A percentile compares a stretch with the other conserved stretches of the same genome.
phyloP scores from a whole-genome alignment of 2,329 filamentous ascomycete genomes.

The Paecilomyces niveus region DNA sequence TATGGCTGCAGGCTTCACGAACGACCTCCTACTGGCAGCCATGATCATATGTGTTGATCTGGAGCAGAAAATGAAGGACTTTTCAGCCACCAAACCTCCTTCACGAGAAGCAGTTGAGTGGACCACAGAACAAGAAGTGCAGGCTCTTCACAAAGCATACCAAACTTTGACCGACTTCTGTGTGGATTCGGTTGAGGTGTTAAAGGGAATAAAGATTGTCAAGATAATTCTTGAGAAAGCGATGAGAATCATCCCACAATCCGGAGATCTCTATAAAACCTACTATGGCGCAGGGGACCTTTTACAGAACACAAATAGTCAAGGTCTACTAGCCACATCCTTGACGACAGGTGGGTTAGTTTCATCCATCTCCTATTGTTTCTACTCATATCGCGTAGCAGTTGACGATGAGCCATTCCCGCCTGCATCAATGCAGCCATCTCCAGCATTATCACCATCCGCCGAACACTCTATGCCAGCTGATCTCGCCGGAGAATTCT shows the following conservation, averaged over 20 bases:
- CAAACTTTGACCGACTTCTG: conserved; percentile 1
- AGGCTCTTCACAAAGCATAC: conserved; percentile 2
- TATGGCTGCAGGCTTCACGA: conserved; percentile 1
- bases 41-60: conserved; percentile 6
- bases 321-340: not conserved
- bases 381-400: not conserved
- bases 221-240: conserved; percentile 4
- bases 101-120: not conserved
- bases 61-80: not conserved
- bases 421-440: not conserved
- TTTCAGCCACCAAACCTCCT: not conserved
- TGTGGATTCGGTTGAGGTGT: conserved; percentile 1
- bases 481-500: not conserved
- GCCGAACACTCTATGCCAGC: not conserved
- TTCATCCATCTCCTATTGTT: not conserved
- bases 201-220: conserved; percentile 2
- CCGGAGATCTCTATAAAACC: not conserved
- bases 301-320: not conserved
- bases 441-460: not conserved
- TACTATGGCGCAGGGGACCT: not conserved
- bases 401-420: not conserved
- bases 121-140: not conserved
- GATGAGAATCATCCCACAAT: not conserved
- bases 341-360: not conserved
- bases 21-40: conserved; percentile 3